Evolutionary conservation across 2,329 filamentous ascomycete species (phyloP), one percentile per base, ranked within the genome.

Genomic region (Arthrobotrys sphaeroides): DNA sequence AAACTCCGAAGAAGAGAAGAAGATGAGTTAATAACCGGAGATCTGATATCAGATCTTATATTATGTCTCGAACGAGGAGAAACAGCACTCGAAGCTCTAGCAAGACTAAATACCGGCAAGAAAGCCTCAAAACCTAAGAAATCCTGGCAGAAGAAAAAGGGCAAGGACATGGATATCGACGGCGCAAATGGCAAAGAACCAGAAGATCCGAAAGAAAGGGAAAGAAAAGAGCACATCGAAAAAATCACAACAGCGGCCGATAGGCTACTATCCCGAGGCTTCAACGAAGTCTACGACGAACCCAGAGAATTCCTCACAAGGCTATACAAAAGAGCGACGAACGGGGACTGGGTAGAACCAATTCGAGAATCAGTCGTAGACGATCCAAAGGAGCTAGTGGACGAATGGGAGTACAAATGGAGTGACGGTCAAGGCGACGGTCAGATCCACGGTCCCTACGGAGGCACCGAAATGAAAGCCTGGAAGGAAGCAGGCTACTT

Each of bases 401-500:
- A 83, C 36, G 87, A 88, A 85, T 99, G 94, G 94, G 92, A 98
- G 82, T 99, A 93, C 82, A 88, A 92, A 72, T 99, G 95, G 95
- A 90, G 89, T 40, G 93, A 97, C 81, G 92, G 92, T 16, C 87
- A 93, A 42, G 94, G 97, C 80, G 91, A 88, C 26, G 92, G 88
- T 9, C 87, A 88, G 53, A 87, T 88, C 70, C 93, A 99, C 82
- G 95, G 95, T 0, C 94, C 95, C 0, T 99, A 93, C 82, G 93
- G 97, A 81, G 88, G 87, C 5, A 82, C 86, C 3, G 94, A 90
- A 38, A 98, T 99, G 95, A 88, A 89, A 79, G 91, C 92, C 1
- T 99, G 95, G 95, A 89, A 91, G 78, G 89, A 92, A 77, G 93
- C 93, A 22, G 95, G 95, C 1, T 98, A 98, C 82, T 99, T 99